Evolutionary conservation across 495 filamentous ascomycete species (phyloP).

Genomic region (Trichoderma reesei): DNA sequence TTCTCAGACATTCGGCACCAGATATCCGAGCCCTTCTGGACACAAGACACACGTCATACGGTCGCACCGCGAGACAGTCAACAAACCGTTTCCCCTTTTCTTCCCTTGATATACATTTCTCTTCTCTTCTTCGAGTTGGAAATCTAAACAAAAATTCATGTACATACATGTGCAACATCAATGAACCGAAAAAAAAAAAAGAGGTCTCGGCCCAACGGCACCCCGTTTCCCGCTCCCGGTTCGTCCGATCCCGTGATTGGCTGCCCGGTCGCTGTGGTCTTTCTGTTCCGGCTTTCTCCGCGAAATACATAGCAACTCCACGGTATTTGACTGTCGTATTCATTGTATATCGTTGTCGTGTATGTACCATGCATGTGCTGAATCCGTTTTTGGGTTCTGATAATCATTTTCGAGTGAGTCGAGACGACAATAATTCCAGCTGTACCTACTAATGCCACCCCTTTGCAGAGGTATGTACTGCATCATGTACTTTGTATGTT

Average conservation of each 20-base stretch:
- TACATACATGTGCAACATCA: background rate
- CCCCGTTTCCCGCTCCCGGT: background rate
- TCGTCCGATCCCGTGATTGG: background rate
- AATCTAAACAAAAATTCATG: background rate
- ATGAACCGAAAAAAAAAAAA: background rate
- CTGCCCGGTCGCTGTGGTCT: background rate
- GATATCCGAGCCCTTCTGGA: background rate
- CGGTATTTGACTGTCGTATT: too few species aligned
- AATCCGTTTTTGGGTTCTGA: too few species aligned
- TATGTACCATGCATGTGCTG: too few species aligned
- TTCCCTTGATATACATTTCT: background rate
- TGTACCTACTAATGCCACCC: too few species aligned
- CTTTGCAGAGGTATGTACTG: too few species aligned
- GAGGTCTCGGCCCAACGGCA: slow-evolving; percentile 5
- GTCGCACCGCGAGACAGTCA: background rate
- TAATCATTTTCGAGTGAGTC: too few species aligned
- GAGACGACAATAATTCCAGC: too few species aligned
- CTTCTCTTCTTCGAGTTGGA: background rate
- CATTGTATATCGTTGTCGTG: too few species aligned
- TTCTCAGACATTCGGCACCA: background rate
- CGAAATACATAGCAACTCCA: background rate
- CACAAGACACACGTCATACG: background rate
- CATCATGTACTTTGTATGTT: too few species aligned
- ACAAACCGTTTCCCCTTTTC: background rate
- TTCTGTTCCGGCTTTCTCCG: slow-evolving; percentile 5